Base-by-base conservation (phyloP, 2,329 filamentous ascomycete genomes). In the Helotiales sp. region DNA sequence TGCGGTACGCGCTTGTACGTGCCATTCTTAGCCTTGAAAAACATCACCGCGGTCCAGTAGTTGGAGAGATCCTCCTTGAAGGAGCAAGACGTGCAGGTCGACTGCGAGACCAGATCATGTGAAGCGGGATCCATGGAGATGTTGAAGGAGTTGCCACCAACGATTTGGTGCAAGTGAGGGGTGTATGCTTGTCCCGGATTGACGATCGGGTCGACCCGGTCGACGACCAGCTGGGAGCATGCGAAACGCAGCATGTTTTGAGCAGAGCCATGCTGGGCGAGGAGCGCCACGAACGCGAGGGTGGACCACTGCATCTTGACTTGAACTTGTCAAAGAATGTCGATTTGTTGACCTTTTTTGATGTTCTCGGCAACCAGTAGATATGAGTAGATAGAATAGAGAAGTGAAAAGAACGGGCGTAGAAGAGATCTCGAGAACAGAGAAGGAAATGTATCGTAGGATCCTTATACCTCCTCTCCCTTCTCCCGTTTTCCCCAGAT, bases 1-100 rank as follows among this genome's bases (percentile, higher is more conserved):
- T 95, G 89, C 1, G 84, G 79, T 49, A 96, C 91, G 66, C 91
- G 79, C 74, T 91, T 86, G 74, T 80, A 71, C 80, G 82, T 1
- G 87, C 70, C 68, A 37, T 69, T 71, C 65, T 64, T 69, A 57
- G 65, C 64, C 85, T 71, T 68, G 61, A 71, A 71, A 74, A 84
- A 87, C 6, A 91, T 80, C 70, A 82, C 82, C 0, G 89, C 88
- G 17, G 86, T 86, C 89, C 89, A 91, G 79, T 91, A 91, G 76
- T 87, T 89, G 67, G 85, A 89, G 62, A 85, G 77, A 75, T 91
- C 88, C 66, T 85, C 80, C 34, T 82, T 82, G 66, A 88, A 86
- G 32, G 82, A 82, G 77, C 89, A 91, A 6, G 88, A 88, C 3
- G 88, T 88, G 77, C 89, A 91, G 69, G 66, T 68, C 1, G 72